These are phyloP conservation scores for Aspergillus brasiliensis DNA, from an alignment of 2,329 filamentous ascomycete species.

Conservation along the genomic window DNA sequence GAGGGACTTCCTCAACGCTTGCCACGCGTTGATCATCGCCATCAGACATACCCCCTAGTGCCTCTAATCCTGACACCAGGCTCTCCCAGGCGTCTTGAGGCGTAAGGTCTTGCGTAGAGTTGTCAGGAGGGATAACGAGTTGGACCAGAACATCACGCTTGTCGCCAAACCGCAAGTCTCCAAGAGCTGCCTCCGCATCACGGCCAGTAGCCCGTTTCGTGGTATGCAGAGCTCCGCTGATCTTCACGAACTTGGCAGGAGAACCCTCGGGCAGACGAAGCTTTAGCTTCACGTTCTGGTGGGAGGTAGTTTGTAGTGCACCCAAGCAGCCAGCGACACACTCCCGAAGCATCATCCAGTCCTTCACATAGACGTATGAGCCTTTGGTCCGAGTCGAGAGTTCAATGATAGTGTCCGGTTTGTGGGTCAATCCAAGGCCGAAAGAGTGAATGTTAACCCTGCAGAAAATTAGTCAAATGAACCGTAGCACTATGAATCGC, in stretches of 20 bases:
- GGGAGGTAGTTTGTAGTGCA: slow-evolving; percentile 88
- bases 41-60: slow-evolving; percentile 83
- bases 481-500: neutral
- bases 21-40: slow-evolving; percentile 79
- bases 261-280: slow-evolving; percentile 92
- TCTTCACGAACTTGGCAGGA: slow-evolving; percentile 97
- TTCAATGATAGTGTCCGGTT: slow-evolving; percentile 98
- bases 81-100: slow-evolving; percentile 97
- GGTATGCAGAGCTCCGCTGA: slow-evolving; percentile 92
- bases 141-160: slow-evolving; percentile 94
- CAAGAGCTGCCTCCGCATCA: slow-evolving; percentile 88
- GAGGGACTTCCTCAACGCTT: slow-evolving; percentile 89
- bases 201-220: slow-evolving; percentile 94
- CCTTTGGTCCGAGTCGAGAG: slow-evolving; percentile 93
- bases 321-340: slow-evolving; percentile 92
- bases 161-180: slow-evolving; percentile 92
- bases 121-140: slow-evolving; percentile 87
- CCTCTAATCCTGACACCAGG: slow-evolving; percentile 92
- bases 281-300: slow-evolving; percentile 96
- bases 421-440: slow-evolving; percentile 92
- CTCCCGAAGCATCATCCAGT: slow-evolving; percentile 99
- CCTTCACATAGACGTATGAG: slow-evolving; percentile 97
- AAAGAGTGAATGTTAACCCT: slow-evolving; percentile 96
- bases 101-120: slow-evolving; percentile 74
- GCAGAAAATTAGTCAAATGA: slow-evolving; percentile 26